A percentile compares a stretch with the other conserved stretches of the same genome.
Conservation (phyloP, 306 rosid species). For the Adenanthera pavonina region DNA sequence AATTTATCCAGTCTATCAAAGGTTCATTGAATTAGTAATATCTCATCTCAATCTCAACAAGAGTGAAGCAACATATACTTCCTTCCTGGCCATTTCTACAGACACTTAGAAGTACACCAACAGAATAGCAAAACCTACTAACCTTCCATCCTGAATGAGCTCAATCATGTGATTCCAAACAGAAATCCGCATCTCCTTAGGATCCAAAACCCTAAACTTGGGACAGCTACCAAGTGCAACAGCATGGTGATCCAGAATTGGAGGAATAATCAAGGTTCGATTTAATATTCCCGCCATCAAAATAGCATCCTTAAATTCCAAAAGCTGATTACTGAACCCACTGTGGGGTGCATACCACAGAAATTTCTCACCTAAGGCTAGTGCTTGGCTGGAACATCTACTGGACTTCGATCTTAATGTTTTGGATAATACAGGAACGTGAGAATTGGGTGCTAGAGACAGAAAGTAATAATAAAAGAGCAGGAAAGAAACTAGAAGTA, state of each 20-base stretch:
- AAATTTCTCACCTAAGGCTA: constrained; percentile 54
- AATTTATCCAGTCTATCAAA: background rate
- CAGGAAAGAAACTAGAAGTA: constrained; percentile 45
- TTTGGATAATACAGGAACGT: constrained; percentile 29
- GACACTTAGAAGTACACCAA: background rate
- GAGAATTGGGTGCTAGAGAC: constrained; percentile 40
- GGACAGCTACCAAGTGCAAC: constrained; percentile 91
- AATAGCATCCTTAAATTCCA: constrained; percentile 76
- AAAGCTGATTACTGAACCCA: constrained; percentile 91
- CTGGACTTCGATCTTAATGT: constrained; percentile 19
- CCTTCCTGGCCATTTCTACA: background rate
- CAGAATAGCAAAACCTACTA: background rate
- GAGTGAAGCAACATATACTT: background rate
- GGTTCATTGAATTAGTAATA: background rate
- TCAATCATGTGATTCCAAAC: constrained; percentile 64
- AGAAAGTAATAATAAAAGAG: constrained; percentile 49
- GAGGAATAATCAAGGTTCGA: constrained; percentile 83
- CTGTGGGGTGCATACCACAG: constrained; percentile 88
- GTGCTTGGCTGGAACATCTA: constrained; percentile 54
- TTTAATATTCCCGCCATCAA: constrained; percentile 71
- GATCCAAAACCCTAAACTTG: constrained; percentile 67
- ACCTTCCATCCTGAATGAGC: background rate
- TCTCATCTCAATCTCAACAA: background rate
- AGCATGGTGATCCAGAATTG: constrained; percentile 86
- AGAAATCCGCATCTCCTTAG: constrained; percentile 56